Percentiles rank a stretch among this genome's conserved stretches.
Evolutionary conservation across 352 stramenopile species (phyloP).

Genomic region (Blastocystis sp.): DNA sequence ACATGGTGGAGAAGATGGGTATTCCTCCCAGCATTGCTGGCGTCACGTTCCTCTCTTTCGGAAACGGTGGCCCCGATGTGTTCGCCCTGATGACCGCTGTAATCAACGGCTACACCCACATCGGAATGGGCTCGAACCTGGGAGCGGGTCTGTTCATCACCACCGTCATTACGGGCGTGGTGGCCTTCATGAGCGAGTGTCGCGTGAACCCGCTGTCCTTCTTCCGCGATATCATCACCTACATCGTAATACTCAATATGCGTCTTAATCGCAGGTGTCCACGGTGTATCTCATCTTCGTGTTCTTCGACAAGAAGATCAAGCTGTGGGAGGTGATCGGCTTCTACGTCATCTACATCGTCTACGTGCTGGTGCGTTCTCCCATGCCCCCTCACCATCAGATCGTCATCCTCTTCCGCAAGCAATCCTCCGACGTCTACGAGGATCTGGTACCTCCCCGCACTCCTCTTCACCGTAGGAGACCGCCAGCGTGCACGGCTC

Average conservation of each 20-base stretch:
- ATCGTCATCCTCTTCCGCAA: constrained; percentile 66
- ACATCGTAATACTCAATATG: constrained; percentile 12
- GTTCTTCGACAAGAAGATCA: constrained; percentile 71
- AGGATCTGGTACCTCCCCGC: neutral
- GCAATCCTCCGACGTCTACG: constrained; percentile 60
- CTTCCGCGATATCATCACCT: constrained; percentile 71
- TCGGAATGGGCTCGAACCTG: constrained; percentile 72
- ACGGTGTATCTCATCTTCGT: constrained; percentile 38
- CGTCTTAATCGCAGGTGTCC: constrained; percentile 3
- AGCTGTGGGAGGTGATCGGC: constrained; percentile 67
- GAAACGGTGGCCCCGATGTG: constrained; percentile 93
- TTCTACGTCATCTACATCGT: constrained; percentile 76
- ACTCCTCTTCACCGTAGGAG: neutral
- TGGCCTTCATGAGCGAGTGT: constrained; percentile 77
- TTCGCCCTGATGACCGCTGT: constrained; percentile 83
- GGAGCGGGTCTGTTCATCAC: constrained; percentile 91
- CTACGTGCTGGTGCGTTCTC: constrained; percentile 74
- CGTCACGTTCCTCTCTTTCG: constrained; percentile 92
- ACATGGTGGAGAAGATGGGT: constrained; percentile 85
- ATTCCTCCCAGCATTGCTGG: constrained; percentile 72
- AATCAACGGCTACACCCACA: constrained; percentile 26
- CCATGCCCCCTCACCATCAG: neutral
- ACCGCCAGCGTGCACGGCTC: constrained; percentile 2
- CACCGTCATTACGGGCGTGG: constrained; percentile 83
- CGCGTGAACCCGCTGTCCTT: constrained; percentile 69